Percentiles rank a stretch among this genome's conserved stretches.
Conservation (phyloP, 345 rosid genomes). For the Rhodamnia rubescens region DNA sequence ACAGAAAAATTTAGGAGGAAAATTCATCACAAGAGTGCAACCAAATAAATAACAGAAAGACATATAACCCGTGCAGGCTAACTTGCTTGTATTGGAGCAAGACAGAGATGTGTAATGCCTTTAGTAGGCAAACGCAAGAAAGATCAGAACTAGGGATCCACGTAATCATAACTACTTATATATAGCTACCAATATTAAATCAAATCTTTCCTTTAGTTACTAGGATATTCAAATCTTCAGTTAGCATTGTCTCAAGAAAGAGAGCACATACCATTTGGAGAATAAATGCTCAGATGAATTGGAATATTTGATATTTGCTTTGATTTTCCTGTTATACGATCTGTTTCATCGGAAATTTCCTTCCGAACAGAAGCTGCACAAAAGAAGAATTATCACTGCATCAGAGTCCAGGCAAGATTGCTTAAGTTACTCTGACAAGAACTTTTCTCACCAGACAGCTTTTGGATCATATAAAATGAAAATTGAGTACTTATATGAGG, state of each 20-base stretch:
- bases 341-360: conserved; percentile 69
- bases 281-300: conserved; percentile 65
- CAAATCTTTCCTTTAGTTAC: background rate
- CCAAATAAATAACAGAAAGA: background rate
- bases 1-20: background rate
- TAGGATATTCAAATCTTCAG: background rate
- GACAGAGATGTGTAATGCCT: background rate
- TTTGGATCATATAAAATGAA: background rate
- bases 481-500: background rate
- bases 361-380: conserved; percentile 56
- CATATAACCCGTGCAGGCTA: background rate
- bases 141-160: background rate
- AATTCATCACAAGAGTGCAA: background rate
- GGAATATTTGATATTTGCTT: conserved; percentile 67
- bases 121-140: background rate
- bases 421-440: background rate
- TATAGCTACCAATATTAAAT: background rate
- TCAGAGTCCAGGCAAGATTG: background rate
- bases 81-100: background rate
- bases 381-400: background rate
- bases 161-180: background rate
- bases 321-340: conserved; percentile 59
- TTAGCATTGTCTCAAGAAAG: background rate
- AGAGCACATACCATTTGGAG: conserved; percentile 68
- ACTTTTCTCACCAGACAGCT: background rate